Percentiles rank a stretch among this genome's conserved stretches.
phyloP scores from a whole-genome alignment of 495 filamentous ascomycete genomes.

The Eremomyces bilateralis region DNA sequence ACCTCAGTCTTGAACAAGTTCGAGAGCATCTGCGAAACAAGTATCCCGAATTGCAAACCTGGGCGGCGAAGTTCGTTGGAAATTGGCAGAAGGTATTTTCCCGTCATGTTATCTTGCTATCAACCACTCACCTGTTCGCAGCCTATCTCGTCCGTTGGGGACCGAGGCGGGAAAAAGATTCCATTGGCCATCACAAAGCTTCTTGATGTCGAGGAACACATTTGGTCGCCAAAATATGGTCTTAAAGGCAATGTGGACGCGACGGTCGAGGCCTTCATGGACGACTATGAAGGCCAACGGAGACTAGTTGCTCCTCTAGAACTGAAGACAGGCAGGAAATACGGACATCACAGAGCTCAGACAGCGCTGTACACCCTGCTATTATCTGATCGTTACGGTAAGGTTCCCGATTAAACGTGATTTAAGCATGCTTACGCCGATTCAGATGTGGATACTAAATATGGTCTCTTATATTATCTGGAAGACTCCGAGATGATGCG shows the following conservation, averaged over 20 bases:
- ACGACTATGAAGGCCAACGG: constrained; percentile 36
- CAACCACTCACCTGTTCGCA: too few relatives aligned
- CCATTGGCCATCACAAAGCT: constrained; percentile 78
- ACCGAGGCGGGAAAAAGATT: constrained; percentile 47
- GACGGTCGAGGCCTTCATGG: constrained; percentile 77
- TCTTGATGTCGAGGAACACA: constrained; percentile 88
- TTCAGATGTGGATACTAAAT: constrained; percentile 61
- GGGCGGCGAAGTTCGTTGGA: constrained; percentile 65
- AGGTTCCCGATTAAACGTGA: too few relatives aligned
- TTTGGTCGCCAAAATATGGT: constrained; percentile 94
- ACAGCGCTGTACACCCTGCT: constrained; percentile 86
- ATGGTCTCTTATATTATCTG: constrained; percentile 85
- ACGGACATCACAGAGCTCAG: constrained; percentile 65
- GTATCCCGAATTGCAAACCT: constrained; percentile 51
- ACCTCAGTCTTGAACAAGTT: constrained; percentile 47
- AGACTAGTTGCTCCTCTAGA: constrained; percentile 79
- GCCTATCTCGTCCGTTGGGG: constrained; percentile 54
- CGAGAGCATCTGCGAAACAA: constrained; percentile 58
- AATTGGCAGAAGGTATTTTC: constrained; percentile 46
- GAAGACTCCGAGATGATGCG: constrained; percentile 68
- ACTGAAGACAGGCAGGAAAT: constrained; percentile 76
- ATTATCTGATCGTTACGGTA: constrained; percentile 77
- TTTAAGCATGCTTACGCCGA: constrained; percentile 3
- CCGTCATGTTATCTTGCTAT: constrained; percentile 3
- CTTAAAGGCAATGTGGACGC: constrained; percentile 96